Base-by-base conservation (phyloP, 1,284 basidiomycete species). In the Heterobasidion parviporum region DNA sequence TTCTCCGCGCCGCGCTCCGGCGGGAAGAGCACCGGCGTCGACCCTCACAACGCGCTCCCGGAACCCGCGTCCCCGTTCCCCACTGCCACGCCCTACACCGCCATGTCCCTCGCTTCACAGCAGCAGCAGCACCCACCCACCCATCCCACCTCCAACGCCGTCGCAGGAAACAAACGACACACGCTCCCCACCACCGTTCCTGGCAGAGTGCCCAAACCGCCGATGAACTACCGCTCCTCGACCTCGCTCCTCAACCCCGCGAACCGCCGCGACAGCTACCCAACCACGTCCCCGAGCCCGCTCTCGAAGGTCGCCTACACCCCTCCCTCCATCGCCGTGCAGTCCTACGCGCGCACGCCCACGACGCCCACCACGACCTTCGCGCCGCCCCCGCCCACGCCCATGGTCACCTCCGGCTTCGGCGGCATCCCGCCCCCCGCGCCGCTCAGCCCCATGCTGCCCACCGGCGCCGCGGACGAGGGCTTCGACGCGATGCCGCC, bases 61-160 rank as follows among this genome's bases (percentile, higher is more conserved):
- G 83, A 86, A 54, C 87, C 87, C 6, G 76, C 87, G 1, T 87
- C 87, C 0, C 87, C 87, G 0, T 90, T 89, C 67, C 86, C 87
- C 0, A 60, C 65, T 3, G 61, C 66, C 0, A 68, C 71, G 5
- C 68, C 66, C 34, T 63, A 63, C n/a, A 63, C 66, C 43, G 48
- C 65, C 53, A 63, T 60, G 43, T 66, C 62, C 45, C 41, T 56
- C 52, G 51, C 53, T 6, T 46, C 55, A n/a, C 56, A 57, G 38
- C 60, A 50, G 10, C 8, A 12, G 43, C 49, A 48, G 4, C n/a
- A 48, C 33, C 56, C 69, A 59, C 52, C 61, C 63, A 56, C 38
- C 58, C 51, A 54, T 57, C 54, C 53, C 62, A 58, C 26, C 61
- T 60, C 56, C 63, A 57, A 70, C 67, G 70, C 75, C 10, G 70